Percentiles rank a stretch among this genome's conserved stretches.
These are phyloP conservation scores for Podospora australis DNA, from an alignment of 495 filamentous ascomycete genomes.

Conservation along the genomic window DNA sequence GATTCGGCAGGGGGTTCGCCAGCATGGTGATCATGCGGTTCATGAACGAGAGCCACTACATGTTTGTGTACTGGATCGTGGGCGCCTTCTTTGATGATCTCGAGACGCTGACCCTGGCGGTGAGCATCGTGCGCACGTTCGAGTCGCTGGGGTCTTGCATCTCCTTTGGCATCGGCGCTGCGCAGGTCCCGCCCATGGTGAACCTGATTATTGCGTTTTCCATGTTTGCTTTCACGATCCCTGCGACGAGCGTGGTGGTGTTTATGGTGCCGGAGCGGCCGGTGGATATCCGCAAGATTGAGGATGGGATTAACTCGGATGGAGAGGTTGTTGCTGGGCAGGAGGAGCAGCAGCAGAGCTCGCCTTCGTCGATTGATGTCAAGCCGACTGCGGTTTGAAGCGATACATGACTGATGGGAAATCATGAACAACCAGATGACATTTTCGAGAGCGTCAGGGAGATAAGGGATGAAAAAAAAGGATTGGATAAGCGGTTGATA, in stretches of 20 bases:
- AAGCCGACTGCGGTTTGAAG: neutral
- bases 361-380: neutral
- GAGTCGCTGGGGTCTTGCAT: constrained; percentile 46
- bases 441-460: neutral
- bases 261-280: constrained; percentile 35
- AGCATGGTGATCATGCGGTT: constrained; percentile 36
- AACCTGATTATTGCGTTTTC: constrained; percentile 38
- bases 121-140: constrained; percentile 42
- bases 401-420: neutral
- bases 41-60: constrained; percentile 38
- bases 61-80: constrained; percentile 45
- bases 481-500: neutral
- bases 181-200: constrained; percentile 34
- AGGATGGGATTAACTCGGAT: constrained; percentile 6
- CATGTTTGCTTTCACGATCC: constrained; percentile 36
- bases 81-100: constrained; percentile 46
- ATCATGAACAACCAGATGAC: neutral
- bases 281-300: constrained; percentile 13
- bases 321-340: constrained; percentile 3
- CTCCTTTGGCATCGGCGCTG: constrained; percentile 44
- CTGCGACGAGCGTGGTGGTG: constrained; percentile 29
- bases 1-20: constrained; percentile 36
- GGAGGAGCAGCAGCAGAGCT: no score
- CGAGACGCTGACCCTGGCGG: constrained; percentile 40
- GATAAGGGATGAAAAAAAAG: neutral